Evolutionary conservation across 192 early-diverging fungal species (phyloP).

Genomic region (Fimicolochytrium jonesii): DNA sequence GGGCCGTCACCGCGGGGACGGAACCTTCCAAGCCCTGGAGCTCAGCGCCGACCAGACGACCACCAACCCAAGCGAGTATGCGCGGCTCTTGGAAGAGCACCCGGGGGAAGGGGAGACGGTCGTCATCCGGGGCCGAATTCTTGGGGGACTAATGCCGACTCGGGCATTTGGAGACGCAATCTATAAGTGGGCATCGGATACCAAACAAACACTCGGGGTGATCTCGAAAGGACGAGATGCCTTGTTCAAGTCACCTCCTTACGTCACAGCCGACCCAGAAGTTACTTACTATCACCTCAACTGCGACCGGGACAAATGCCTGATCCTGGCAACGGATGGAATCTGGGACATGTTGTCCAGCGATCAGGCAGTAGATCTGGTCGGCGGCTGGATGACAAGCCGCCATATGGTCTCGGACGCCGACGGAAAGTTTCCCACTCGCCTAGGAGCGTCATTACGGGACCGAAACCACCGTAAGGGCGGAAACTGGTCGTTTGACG

Average conservation of each 20-base stretch:
- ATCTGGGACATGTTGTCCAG: slow-evolving; percentile 41
- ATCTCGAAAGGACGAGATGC: too few relatives aligned
- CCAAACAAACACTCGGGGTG: slow-evolving; percentile 28
- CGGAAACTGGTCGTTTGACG: slow-evolving; percentile 17
- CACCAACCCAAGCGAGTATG: slow-evolving; percentile 40
- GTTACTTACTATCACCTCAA: slow-evolving; percentile 35
- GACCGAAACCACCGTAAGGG: slow-evolving; percentile 9
- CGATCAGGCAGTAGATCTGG: slow-evolving; percentile 30
- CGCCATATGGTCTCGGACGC: slow-evolving; percentile 19
- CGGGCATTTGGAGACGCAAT: slow-evolving; percentile 54
- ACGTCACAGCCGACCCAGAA: slow-evolving; percentile 48
- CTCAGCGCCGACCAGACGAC: slow-evolving; percentile 44
- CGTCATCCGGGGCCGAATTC: slow-evolving; percentile 37
- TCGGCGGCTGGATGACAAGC: slow-evolving; percentile 31
- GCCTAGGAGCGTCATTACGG: background rate
- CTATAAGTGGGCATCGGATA: slow-evolving; percentile 43
- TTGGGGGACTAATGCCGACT: slow-evolving; percentile 53
- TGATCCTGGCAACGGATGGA: slow-evolving; percentile 47
- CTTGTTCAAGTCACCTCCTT: too few relatives aligned
- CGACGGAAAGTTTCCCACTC: too few relatives aligned
- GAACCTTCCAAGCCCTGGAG: slow-evolving; percentile 27
- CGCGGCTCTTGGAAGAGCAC: slow-evolving; percentile 49
- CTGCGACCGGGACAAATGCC: slow-evolving; percentile 32
- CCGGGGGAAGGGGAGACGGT: slow-evolving; percentile 46
- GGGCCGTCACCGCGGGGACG: slow-evolving; percentile 30